phyloP scores from a whole-genome alignment of 306 rosid species.

The Acacia crassicarpa region DNA sequence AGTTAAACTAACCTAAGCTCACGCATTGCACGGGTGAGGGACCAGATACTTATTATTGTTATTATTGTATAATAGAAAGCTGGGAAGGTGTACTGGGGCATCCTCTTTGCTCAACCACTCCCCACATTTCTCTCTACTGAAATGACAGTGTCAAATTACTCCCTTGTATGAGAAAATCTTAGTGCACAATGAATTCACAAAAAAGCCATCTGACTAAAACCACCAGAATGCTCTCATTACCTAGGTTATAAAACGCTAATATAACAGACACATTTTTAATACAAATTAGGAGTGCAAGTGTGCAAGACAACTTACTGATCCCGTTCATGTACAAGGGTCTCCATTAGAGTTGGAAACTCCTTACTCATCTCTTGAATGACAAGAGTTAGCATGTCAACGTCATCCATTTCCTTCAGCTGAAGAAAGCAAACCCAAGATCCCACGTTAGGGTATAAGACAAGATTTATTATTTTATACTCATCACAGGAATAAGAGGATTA shows the following conservation, averaged over 20 bases:
- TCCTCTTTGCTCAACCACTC: too few relatives aligned
- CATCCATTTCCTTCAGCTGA: conserved; percentile 90
- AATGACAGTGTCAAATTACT: too few relatives aligned
- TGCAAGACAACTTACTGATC: conserved; percentile 68
- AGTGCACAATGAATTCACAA: too few relatives aligned
- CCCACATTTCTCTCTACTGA: too few relatives aligned
- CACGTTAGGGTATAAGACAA: conserved; percentile 27
- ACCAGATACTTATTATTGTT: too few relatives aligned
- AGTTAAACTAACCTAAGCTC: too few relatives aligned
- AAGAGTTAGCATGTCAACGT: conserved; percentile 87
- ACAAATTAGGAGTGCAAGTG: conserved; percentile 23
- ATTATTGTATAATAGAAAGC: too few relatives aligned
- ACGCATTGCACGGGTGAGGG: too few relatives aligned
- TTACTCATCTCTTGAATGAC: conserved; percentile 90
- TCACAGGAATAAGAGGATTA: conserved; percentile 17
- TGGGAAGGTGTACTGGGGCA: too few relatives aligned
- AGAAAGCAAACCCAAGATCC: conserved; percentile 37
- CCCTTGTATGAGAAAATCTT: too few relatives aligned
- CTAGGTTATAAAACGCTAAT: conserved; percentile 10
- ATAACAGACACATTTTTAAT: background rate
- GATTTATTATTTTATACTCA: conserved; percentile 23
- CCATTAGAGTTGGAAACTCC: conserved; percentile 92
- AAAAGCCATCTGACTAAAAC: conserved; percentile 6
- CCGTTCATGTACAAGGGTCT: conserved; percentile 92
- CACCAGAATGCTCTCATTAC: conserved; percentile 3